Percentiles rank a stretch among this genome's conserved stretches.
These are phyloP conservation scores for Saitozyma podzolica DNA, from an alignment of 768 basidiomycete species.

Conservation along the genomic window DNA sequence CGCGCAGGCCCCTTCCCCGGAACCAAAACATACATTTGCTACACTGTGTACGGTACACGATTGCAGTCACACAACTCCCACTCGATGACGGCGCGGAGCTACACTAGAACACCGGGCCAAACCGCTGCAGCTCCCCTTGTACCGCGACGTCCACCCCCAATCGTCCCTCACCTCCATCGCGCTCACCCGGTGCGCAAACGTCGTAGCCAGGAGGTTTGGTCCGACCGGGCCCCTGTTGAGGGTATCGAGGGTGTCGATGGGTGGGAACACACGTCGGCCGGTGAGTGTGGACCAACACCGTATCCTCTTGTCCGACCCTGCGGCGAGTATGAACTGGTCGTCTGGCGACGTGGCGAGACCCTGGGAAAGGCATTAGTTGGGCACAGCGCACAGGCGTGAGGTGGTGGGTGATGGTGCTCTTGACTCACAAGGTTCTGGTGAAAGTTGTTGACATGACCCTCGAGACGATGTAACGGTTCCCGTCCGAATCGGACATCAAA, in stretches of 20 bases:
- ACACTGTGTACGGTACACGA: too few relatives aligned
- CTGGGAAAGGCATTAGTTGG: slow-evolving; percentile 6
- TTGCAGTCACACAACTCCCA: too few relatives aligned
- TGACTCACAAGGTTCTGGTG: slow-evolving; percentile 19
- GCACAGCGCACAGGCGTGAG: too few relatives aligned
- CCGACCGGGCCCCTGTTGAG: neutral
- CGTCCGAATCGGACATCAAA: slow-evolving; percentile 35
- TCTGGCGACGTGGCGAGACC: slow-evolving; percentile 30
- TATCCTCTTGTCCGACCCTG: slow-evolving; percentile 34
- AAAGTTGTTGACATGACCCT: slow-evolving; percentile 34
- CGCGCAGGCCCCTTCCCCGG: too few relatives aligned
- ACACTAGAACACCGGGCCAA: slow-evolving; percentile 6
- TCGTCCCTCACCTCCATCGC: slow-evolving; percentile 23
- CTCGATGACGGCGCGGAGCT: too few relatives aligned
- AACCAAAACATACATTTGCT: too few relatives aligned
- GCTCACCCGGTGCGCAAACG: slow-evolving; percentile 5
- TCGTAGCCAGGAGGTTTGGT: slow-evolving; percentile 3
- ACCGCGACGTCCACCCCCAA: slow-evolving; percentile 27
- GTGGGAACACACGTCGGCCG: slow-evolving; percentile 15
- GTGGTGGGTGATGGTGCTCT: neutral
- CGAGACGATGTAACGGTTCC: slow-evolving; percentile 16
- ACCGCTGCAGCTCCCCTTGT: slow-evolving; percentile 25
- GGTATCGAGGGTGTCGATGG: neutral
- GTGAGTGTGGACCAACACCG: slow-evolving; percentile 31
- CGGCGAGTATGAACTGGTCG: slow-evolving; percentile 30